A percentile compares a stretch with the other conserved stretches of the same genome.
Conservation (phyloP, 805 yeast genomes). For the Monosporozyma aerobia region DNA sequence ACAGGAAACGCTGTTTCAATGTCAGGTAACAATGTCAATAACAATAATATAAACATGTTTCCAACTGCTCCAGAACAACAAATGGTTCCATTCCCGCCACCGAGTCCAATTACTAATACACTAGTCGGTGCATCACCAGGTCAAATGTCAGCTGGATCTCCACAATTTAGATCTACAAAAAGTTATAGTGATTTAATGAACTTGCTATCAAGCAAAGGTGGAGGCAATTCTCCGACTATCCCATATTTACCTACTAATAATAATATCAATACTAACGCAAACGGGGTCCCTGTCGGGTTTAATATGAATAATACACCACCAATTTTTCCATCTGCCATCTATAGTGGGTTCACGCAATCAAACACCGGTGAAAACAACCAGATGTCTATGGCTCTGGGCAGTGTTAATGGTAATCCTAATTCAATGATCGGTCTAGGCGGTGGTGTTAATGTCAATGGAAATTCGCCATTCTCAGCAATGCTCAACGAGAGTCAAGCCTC, state of each 20-base stretch:
- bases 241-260: slow-evolving; percentile 1
- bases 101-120: background rate
- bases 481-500: slow-evolving; percentile 1
- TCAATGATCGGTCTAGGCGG: background rate
- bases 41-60: background rate
- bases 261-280: background rate
- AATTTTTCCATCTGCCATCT: slow-evolving; percentile 1
- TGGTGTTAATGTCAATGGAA: background rate
- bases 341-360: background rate
- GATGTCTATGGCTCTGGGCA: background rate
- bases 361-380: background rate
- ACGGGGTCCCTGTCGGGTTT: background rate
- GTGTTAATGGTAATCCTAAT: background rate
- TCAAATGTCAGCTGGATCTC: background rate
- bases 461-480: slow-evolving; percentile 1
- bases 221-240: background rate
- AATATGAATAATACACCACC: background rate
- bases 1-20: background rate
- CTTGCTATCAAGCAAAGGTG: slow-evolving; percentile 7
- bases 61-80: background rate
- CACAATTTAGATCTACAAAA: slow-evolving; percentile 5
- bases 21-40: background rate
- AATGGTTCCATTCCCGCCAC: background rate
- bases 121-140: background rate
- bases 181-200: slow-evolving; percentile 19